Base-by-base conservation (phyloP, 2,329 filamentous ascomycete genomes). In the Aquanectria penicillioides region DNA sequence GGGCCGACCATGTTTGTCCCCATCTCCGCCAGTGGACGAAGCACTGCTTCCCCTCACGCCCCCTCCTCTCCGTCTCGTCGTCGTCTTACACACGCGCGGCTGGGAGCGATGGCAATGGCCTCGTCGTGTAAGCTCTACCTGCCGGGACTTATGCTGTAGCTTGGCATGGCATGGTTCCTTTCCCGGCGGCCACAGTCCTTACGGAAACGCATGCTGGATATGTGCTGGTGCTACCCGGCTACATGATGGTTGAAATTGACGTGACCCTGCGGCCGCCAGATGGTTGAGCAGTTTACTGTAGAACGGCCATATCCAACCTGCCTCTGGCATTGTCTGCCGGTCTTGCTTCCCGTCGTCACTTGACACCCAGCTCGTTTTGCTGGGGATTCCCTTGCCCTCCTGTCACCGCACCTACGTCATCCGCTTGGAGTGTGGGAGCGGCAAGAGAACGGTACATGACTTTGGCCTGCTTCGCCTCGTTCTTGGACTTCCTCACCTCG, bases 381-480 rank as follows among this genome's bases (percentile, higher is more conserved):
- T 43, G 33, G 54, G 52, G 25, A 44, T 33, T 57, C 33, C 40
- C 54, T 49, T 57, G 47, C 43, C 38, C 13, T n/a, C 46, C 33
- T 38, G 37, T 37, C 40, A 38, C 44, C 22, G 31, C 40, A 29
- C 28, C 53, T 50, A 44, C 53, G 31, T 46, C 38, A 51, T n/a
- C n/a, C n/a, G n/a, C 31, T 46, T 54, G 15, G 31, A 36, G 15
- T 17, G 18, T 20, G 44, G n/a, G 28, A 54, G 17, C 37, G 50
- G 40, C n/a, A 41, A 36, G 36, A 20, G 34, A 34, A n/a, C 9
- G 18, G 36, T 22, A 20, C 17, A 10, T 20, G n/a, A n/a, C n/a
- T n/a, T n/a, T n/a, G n/a, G n/a, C n/a, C n/a, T n/a, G n/a, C n/a
- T n/a, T n/a, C n/a, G n/a, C n/a, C n/a, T n/a, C n/a, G n/a, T 15